Evolutionary conservation across 768 basidiomycete genomes (phyloP), one percentile per base, ranked within the genome.

Genomic region (Russula foetens): DNA sequence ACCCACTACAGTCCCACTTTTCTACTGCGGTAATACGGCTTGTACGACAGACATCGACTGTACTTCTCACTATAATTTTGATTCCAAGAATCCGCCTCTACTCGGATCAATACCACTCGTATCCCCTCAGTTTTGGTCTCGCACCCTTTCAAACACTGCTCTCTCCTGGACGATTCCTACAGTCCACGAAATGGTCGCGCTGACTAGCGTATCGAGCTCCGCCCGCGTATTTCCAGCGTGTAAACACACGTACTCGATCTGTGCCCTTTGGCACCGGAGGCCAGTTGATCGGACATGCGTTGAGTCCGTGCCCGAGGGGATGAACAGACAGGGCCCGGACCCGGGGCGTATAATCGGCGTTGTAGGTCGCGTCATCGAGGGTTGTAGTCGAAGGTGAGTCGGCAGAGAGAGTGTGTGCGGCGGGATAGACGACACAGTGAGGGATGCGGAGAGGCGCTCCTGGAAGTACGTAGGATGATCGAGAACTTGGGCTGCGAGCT

Each of bases 181-280:
- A 1, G 77, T 81, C 82, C 82, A 84, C 23, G 58, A 66, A 2
- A 82, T 59, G 50, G 85, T 75, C 0, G 77, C 82, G 2, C 70
- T 58, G 0, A 82, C 77, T 21, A 96, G 73, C 15, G 71, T 69
- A 43, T 83, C 79, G 4, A 96, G 77, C 29, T 95, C 86, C 39
- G 74, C 76, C 2, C 67, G 59, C 35, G 84, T 82, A 67, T 95
- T 92, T 1, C 79, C 84, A 0, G 92, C 84, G 67, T 94, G 90
- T 28, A 98, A 68, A 70, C 95, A 98, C 81, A 3, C 95, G 73
- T 2, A 98, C 86, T 19, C 94, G 81, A 61, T 94, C 88, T 60
- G 81, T 81, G 8, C 91, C 93, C 55, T 85, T 86, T 0, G 93
- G 91, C 0, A 97, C 94, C 0, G 94, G 97, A 0, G 96, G 95